These are phyloP conservation scores for Claviceps cyperi DNA, from an alignment of 2,329 filamentous ascomycete species.

Conservation along the genomic window DNA sequence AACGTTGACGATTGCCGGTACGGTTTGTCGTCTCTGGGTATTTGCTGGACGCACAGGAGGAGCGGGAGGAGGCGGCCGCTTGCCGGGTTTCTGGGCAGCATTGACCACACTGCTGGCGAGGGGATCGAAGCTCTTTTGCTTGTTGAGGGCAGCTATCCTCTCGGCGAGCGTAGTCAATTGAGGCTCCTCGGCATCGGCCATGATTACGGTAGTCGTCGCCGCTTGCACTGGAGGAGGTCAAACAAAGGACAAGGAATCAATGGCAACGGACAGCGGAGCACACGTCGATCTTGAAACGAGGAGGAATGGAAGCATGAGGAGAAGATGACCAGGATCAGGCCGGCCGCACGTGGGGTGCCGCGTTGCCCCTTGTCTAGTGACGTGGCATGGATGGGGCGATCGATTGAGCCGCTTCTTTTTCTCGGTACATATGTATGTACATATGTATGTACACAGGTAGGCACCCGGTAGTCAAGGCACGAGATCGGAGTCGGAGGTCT, in stretches of 20 bases:
- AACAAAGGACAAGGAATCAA: neutral
- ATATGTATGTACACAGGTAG: no score
- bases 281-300: neutral
- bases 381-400: no score
- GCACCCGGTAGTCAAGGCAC: no score
- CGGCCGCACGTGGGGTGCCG: no score
- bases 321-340: no score
- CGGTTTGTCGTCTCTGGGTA: constrained; percentile 21
- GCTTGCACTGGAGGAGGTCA: neutral
- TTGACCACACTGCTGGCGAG: constrained; percentile 10
- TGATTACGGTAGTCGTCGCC: constrained; percentile 13
- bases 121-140: constrained; percentile 42
- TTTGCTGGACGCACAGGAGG: constrained; percentile 28
- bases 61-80: constrained; percentile 18
- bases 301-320: neutral
- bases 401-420: no score
- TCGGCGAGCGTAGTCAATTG: constrained; percentile 46
- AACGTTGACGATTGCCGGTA: constrained; percentile 11
- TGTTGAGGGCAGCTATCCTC: constrained; percentile 49
- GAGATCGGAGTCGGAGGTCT: no score
- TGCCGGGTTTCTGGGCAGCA: constrained; percentile 28
- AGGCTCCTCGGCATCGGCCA: constrained; percentile 49
- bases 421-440: no score
- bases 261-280: neutral
- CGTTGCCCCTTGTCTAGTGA: no score